Evolutionary conservation across 169 alveolate genomes (phyloP).

Genomic region (Neospora caninum): DNA sequence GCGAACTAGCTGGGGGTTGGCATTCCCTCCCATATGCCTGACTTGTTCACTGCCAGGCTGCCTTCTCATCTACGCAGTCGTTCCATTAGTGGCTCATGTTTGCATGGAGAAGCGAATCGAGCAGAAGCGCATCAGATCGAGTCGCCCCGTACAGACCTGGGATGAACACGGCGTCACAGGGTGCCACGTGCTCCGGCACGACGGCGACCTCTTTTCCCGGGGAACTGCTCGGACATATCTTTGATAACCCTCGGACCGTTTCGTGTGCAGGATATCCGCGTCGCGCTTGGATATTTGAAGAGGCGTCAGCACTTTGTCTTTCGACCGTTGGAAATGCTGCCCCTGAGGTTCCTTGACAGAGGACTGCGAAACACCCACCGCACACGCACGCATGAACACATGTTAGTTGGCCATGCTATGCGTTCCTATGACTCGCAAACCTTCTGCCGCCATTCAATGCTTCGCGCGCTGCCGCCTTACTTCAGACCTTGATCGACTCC

Average conservation of each 20-base stretch:
- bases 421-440: too few species aligned
- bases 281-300: slow-evolving; percentile 20
- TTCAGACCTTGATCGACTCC: too few species aligned
- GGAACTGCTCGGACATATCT: slow-evolving; percentile 25
- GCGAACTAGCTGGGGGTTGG: too few species aligned
- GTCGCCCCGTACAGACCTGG: slow-evolving; percentile 4
- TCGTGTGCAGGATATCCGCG: neutral
- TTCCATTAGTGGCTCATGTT: too few species aligned
- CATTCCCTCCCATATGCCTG: too few species aligned
- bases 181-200: slow-evolving; percentile 16
- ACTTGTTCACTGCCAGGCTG: too few species aligned
- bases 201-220: neutral
- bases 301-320: neutral
- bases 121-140: too few species aligned
- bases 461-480: too few species aligned
- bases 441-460: too few species aligned
- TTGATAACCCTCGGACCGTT: neutral
- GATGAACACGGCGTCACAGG: slow-evolving; percentile 31
- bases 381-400: neutral
- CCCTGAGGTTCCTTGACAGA: neutral
- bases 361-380: neutral
- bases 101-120: too few species aligned
- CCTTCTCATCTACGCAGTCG: too few species aligned
- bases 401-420: too few species aligned
- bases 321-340: slow-evolving; percentile 16